A percentile compares a stretch with the other conserved stretches of the same genome.
phyloP scores from a whole-genome alignment of 371 early-diverging fungal species.

The Apophysomyces elegans region DNA sequence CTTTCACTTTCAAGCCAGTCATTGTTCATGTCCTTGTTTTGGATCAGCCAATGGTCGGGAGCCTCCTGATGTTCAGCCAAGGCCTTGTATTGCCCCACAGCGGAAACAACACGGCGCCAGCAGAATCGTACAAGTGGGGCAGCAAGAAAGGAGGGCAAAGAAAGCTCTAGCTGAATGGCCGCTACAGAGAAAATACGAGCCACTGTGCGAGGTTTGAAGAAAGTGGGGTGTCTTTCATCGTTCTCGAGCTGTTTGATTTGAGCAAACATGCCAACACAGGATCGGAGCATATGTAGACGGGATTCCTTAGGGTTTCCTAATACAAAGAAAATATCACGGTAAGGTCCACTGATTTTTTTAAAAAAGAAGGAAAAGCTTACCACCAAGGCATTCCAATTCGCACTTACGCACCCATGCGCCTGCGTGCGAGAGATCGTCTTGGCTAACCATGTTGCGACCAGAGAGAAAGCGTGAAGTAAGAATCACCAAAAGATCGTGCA shows the following conservation, averaged over 20 bases:
- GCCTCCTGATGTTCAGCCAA: not conserved
- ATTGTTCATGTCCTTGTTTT: constrained; percentile 4
- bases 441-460: constrained; percentile 15
- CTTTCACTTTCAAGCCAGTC: not conserved
- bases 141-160: constrained; percentile 23
- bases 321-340: constrained; percentile 3
- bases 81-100: constrained; percentile 1
- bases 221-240: constrained; percentile 13
- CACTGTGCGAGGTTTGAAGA: constrained; percentile 31
- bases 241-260: constrained; percentile 23
- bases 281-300: constrained; percentile 38
- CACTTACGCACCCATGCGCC: constrained; percentile 43
- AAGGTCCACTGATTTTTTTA: not conserved
- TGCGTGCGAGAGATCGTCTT: constrained; percentile 27
- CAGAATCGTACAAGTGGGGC: constrained; percentile 3
- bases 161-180: constrained; percentile 41
- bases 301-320: constrained; percentile 36
- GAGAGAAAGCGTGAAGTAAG: constrained; percentile 11
- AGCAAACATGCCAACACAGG: constrained; percentile 40
- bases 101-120: not conserved
- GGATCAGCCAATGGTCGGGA: not conserved
- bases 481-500: constrained; percentile 8
- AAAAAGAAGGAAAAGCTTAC: constrained; percentile 14
- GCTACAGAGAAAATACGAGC: constrained; percentile 37
- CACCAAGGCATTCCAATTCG: constrained; percentile 48